Conservation (phyloP, 306 rosid genomes). For the Glycine tomentella region DNA sequence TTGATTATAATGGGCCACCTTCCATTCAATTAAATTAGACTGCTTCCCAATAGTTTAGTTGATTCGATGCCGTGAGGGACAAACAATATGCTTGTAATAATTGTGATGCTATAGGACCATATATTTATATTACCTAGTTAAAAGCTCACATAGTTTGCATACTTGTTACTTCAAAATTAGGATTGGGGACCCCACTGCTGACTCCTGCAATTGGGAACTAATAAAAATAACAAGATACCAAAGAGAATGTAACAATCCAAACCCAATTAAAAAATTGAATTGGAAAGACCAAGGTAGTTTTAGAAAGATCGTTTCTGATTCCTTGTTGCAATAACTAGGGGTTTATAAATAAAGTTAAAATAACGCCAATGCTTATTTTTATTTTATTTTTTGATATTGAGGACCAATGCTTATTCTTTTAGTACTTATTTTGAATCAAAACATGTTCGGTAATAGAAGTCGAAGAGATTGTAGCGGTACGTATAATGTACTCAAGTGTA, state of each 20-base stretch:
- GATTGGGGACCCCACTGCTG: constrained; percentile 50
- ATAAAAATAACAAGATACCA: constrained; percentile 7
- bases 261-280: constrained; percentile 42
- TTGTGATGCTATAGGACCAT: not conserved
- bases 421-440: not conserved
- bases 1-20: constrained; percentile 52
- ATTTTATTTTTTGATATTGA: not conserved
- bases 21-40: constrained; percentile 22
- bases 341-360: not conserved
- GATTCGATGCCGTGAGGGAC: not conserved
- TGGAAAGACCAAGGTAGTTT: constrained; percentile 61
- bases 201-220: constrained; percentile 32
- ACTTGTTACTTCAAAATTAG: constrained; percentile 38
- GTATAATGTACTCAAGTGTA: constrained; percentile 20
- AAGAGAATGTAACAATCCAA: constrained; percentile 23
- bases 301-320: constrained; percentile 42
- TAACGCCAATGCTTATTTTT: not conserved
- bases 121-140: not conserved
- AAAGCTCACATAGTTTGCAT: constrained; percentile 46
- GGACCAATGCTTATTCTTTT: too few relatives aligned
- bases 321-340: constrained; percentile 37
- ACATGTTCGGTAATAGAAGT: not conserved
- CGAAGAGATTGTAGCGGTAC: constrained; percentile 57
- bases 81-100: constrained; percentile 25
- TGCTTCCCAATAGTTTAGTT: not conserved